phyloP scores from a whole-genome alignment of 2,329 filamentous ascomycete species.

The Myriosclerotinia duriaeana region DNA sequence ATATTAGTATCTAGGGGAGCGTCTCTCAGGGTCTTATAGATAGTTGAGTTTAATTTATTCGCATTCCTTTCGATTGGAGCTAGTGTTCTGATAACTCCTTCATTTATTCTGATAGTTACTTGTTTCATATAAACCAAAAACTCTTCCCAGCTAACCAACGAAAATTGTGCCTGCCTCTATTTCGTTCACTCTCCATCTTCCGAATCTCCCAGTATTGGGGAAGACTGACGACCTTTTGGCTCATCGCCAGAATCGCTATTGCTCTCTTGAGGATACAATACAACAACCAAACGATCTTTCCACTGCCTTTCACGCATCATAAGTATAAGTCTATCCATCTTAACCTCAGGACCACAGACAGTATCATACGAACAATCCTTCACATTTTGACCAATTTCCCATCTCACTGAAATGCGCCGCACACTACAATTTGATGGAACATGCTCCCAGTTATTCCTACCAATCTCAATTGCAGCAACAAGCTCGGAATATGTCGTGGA shows the following conservation, averaged over 20 bases:
- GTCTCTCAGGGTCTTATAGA: neutral
- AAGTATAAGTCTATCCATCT: neutral
- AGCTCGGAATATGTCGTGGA: neutral
- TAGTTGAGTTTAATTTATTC: neutral
- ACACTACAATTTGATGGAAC: neutral
- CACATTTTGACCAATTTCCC: neutral
- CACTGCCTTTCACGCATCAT: neutral
- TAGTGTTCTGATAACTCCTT: neutral
- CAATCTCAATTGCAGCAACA: neutral
- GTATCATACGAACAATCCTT: neutral
- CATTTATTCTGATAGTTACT: neutral
- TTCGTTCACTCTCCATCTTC: neutral
- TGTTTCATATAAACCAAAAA: neutral
- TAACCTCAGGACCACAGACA: neutral
- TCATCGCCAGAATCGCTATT: neutral
- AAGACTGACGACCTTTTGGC: neutral
- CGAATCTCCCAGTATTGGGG: neutral
- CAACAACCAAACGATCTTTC: constrained; percentile 1
- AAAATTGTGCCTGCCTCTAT: neutral
- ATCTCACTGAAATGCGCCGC: neutral
- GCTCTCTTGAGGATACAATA: neutral
- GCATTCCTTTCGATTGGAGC: neutral
- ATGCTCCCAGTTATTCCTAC: neutral
- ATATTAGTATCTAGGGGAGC: neutral
- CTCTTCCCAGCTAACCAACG: neutral